Percentiles rank a stretch among this genome's conserved stretches.
Conservation (phyloP, 345 rosid species). For the Citrus hindsii region DNA sequence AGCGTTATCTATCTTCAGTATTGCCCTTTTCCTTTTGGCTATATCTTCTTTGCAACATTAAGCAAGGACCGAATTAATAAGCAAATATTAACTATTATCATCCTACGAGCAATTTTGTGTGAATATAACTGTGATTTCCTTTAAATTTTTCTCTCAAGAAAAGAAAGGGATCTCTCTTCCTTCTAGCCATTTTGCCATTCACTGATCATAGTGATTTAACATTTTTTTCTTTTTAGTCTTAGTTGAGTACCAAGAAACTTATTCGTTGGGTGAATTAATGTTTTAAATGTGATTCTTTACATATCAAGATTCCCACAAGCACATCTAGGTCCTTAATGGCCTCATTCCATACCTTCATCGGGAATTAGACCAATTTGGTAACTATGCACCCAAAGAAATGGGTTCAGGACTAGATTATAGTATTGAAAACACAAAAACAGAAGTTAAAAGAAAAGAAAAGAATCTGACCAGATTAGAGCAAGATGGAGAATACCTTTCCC, state of each 20-base stretch:
- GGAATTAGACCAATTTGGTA: not conserved
- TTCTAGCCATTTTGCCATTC: not conserved
- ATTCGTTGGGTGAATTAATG: not conserved
- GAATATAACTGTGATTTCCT: not conserved
- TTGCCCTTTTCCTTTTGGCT: not conserved
- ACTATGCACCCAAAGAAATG: not conserved
- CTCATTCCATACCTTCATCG: not conserved
- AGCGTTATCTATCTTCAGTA: not conserved
- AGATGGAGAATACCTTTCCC: conserved; percentile 50
- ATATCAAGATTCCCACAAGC: not conserved
- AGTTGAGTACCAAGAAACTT: not conserved
- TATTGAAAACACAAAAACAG: not conserved
- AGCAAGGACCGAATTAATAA: not conserved
- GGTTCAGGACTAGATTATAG: not conserved
- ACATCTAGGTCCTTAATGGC: not conserved
- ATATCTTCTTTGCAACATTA: not conserved
- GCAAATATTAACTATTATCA: not conserved
- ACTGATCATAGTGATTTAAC: no score
- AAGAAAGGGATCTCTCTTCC: not conserved
- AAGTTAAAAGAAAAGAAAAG: not conserved
- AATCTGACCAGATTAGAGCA: conserved; percentile 2
- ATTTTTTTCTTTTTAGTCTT: not conserved
- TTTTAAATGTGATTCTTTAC: not conserved
- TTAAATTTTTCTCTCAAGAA: not conserved
- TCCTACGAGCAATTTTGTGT: not conserved